phyloP scores from a whole-genome alignment of 257 asterid genomes.

The Primulina eburnea region DNA sequence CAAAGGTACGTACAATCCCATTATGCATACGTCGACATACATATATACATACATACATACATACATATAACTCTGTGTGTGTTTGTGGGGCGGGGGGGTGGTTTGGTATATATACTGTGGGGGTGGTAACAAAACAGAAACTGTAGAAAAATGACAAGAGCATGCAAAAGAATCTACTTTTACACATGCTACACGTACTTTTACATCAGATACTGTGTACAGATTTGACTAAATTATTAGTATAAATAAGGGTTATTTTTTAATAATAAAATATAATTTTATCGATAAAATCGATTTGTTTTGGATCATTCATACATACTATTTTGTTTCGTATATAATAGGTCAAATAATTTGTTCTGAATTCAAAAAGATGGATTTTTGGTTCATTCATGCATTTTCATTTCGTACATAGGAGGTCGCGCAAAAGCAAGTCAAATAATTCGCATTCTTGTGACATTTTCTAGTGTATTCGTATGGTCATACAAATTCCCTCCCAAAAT shows the following conservation, averaged over 20 bases:
- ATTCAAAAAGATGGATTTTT: no score
- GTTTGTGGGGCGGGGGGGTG: neutral
- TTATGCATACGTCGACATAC: no score
- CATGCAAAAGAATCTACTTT: conserved; percentile 74
- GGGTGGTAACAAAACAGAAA: conserved; percentile 40
- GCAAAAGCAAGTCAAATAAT: neutral
- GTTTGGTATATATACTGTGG: conserved; percentile 4
- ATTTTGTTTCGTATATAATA: no score
- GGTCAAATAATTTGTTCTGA: no score
- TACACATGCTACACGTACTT: conserved; percentile 41
- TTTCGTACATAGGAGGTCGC: neutral
- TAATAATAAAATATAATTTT: no score
- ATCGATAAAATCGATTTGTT: no score
- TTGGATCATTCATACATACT: no score
- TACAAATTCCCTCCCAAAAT: no score
- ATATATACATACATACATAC: no score
- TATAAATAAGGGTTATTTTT: neutral
- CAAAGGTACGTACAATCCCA: conserved; percentile 56
- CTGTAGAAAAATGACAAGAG: conserved; percentile 69
- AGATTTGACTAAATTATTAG: conserved; percentile 42
- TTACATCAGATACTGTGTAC: conserved; percentile 37
- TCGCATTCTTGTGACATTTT: neutral
- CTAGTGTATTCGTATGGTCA: no score
- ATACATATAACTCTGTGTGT: no score
- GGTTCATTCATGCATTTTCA: no score